These are phyloP conservation scores for Chlorella ohadii DNA, from an alignment of 139 green algal species.

Conservation along the genomic window DNA sequence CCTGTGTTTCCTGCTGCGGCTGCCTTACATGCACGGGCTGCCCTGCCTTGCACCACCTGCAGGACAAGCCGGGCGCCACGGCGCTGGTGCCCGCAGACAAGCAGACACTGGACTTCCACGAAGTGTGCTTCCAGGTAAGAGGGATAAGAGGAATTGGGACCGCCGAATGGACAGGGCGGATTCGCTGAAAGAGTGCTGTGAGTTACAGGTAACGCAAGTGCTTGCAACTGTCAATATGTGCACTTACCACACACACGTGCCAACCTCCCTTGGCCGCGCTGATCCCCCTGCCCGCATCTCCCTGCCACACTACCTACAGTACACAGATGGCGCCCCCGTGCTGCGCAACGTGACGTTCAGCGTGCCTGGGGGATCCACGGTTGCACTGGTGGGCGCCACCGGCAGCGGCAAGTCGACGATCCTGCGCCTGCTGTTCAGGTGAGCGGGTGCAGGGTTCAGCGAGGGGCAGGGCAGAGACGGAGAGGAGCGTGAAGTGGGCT, in stretches of 20 bases:
- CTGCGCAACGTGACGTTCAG: constrained; percentile 72
- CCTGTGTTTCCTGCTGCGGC: too few species aligned
- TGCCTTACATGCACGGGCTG: too few species aligned
- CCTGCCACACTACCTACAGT: not conserved
- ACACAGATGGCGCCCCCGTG: constrained; percentile 49
- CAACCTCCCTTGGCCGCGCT: not conserved
- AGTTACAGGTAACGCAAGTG: too few species aligned
- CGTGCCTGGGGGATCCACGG: constrained; percentile 64
- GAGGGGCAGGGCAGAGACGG: too few species aligned
- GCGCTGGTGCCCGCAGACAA: constrained; percentile 45
- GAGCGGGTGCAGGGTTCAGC: not conserved
- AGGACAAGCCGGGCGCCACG: constrained; percentile 68
- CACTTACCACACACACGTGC: too few species aligned
- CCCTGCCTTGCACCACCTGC: not conserved
- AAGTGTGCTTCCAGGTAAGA: constrained; percentile 67
- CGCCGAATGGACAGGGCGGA: too few species aligned
- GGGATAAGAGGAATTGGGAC: too few species aligned
- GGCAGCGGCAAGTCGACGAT: constrained; percentile 93
- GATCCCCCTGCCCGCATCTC: not conserved
- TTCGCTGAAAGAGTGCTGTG: too few species aligned
- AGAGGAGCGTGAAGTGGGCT: too few species aligned
- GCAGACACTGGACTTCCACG: constrained; percentile 56
- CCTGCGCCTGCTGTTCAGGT: constrained; percentile 82
- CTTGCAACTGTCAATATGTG: too few species aligned
- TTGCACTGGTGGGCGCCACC: constrained; percentile 81